phyloP scores from a whole-genome alignment of 768 basidiomycete species.

The Amanita molliuscula region DNA sequence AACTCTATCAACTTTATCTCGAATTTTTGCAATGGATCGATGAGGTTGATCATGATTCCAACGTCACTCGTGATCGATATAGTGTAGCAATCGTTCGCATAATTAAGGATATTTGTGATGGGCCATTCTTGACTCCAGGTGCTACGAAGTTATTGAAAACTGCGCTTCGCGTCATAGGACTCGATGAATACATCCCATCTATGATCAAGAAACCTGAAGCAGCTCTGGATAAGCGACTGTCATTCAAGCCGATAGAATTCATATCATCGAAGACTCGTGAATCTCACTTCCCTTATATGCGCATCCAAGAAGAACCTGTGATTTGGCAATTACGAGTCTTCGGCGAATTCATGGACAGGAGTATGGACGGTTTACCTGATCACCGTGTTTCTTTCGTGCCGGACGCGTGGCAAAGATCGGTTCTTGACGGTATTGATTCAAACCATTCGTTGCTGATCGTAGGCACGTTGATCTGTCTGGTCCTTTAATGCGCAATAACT shows the following conservation, averaged over 20 bases:
- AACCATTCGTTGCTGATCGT: constrained; percentile 55
- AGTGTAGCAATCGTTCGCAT: constrained; percentile 35
- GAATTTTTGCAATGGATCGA: constrained; percentile 42
- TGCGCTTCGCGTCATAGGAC: constrained; percentile 37
- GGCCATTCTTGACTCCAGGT: constrained; percentile 23
- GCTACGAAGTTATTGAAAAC: constrained; percentile 24
- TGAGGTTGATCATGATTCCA: constrained; percentile 26
- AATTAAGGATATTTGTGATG: constrained; percentile 33
- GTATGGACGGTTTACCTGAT: constrained; percentile 54
- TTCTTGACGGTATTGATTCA: constrained; percentile 53
- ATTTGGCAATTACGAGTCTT: constrained; percentile 62
- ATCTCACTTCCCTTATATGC: constrained; percentile 40
- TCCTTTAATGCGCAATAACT: background rate
- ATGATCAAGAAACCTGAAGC: constrained; percentile 13
- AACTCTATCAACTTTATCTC: constrained; percentile 42
- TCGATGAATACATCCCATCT: constrained; percentile 25
- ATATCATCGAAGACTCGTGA: constrained; percentile 31
- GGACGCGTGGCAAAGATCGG: constrained; percentile 61
- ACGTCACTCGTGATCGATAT: constrained; percentile 32
- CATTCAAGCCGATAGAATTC: constrained; percentile 50
- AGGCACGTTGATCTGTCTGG: constrained; percentile 26
- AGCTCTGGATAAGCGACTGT: constrained; percentile 18
- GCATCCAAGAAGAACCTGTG: constrained; percentile 42
- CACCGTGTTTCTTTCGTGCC: constrained; percentile 51
- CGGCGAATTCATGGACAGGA: constrained; percentile 64